Evolutionary conservation across 208 protist species (phyloP), one percentile per base, ranked within the genome.

Genomic region (Ichthyophonus hoferi): DNA sequence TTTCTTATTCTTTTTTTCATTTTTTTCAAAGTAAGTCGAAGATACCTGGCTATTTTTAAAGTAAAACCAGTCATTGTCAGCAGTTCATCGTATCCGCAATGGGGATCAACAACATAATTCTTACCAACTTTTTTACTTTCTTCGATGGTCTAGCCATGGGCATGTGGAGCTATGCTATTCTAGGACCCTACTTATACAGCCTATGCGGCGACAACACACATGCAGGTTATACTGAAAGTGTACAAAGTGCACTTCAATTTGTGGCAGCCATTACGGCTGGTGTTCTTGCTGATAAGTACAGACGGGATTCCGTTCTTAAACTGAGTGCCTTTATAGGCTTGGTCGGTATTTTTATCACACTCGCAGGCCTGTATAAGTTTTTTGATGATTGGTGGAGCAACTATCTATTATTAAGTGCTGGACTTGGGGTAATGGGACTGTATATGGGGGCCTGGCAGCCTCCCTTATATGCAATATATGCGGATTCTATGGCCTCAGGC

Each of bases 121-220:
- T 87, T 37, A 87, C 38, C 24, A 87, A 85, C 38, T 58, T 85
- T 31, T 85, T 85, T 34, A 85, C 81, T 33, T 85, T 85, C 40
- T 85, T 85, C 39, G 81, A 85, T 85, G 81, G 81, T 37, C 38
- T 85, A 34, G 81, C 81, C 81, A 85, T 85, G 81, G 81, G 81
- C 17, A 82, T 82, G 78, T 82, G 35, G 78, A 67, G 24, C 50
- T 67, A 67, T 67, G 50, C 50, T n/a, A 67, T 67, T 24, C 50
- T 67, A n/a, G 50, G 50, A 7, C 50, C 50, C 50, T 67, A 67
- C 50, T 24, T 67, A 24, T 67, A n/a, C 24, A 24, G 14, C 50
- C 77, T 35, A 39, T 81, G 7, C 77, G 3, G n/a, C 2, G 34
- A 81, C 7, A 81, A 81, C 34, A 35, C 2, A 81, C 34, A 81